These are phyloP conservation scores for Gynandropsis gynandra DNA, from an alignment of 345 rosid species.

Conservation along the genomic window DNA sequence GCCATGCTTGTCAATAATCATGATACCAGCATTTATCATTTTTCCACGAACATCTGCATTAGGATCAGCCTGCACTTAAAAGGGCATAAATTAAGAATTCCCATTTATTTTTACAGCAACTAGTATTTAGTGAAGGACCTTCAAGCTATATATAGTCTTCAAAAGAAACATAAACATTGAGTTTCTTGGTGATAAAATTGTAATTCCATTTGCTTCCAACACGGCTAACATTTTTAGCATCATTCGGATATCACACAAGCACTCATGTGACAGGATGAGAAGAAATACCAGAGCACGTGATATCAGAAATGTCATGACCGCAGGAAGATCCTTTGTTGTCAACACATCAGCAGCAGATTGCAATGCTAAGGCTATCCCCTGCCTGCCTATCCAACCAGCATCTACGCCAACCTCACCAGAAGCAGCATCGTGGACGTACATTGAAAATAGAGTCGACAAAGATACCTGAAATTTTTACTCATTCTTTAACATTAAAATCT, in stretches of 20 bases:
- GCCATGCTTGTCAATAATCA: constrained; percentile 93
- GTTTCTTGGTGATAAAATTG: not conserved
- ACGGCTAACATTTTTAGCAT: constrained; percentile 10
- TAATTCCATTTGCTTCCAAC: constrained; percentile 9
- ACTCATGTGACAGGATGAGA: constrained; percentile 21
- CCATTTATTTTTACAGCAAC: too few relatives aligned
- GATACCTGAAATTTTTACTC: constrained; percentile 53
- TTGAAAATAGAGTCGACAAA: constrained; percentile 79
- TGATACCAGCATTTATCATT: constrained; percentile 93
- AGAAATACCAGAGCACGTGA: constrained; percentile 82
- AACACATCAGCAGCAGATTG: constrained; percentile 88
- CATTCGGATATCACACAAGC: not conserved
- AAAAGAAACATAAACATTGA: constrained; percentile 7
- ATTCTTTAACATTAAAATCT: constrained; percentile 21
- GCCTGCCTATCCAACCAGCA: constrained; percentile 91
- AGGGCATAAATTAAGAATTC: not conserved
- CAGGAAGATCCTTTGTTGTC: constrained; percentile 91
- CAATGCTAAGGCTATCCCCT: constrained; percentile 88
- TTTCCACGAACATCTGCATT: constrained; percentile 97
- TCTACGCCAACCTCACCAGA: constrained; percentile 50
- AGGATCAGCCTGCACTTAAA: constrained; percentile 72
- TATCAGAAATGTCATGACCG: constrained; percentile 91
- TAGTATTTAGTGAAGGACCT: constrained; percentile 1
- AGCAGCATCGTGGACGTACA: constrained; percentile 66
- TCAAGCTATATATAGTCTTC: not conserved